These are phyloP conservation scores for Candida pseudofarinosa DNA, from an alignment of 805 yeast genomes.

Conservation along the genomic window DNA sequence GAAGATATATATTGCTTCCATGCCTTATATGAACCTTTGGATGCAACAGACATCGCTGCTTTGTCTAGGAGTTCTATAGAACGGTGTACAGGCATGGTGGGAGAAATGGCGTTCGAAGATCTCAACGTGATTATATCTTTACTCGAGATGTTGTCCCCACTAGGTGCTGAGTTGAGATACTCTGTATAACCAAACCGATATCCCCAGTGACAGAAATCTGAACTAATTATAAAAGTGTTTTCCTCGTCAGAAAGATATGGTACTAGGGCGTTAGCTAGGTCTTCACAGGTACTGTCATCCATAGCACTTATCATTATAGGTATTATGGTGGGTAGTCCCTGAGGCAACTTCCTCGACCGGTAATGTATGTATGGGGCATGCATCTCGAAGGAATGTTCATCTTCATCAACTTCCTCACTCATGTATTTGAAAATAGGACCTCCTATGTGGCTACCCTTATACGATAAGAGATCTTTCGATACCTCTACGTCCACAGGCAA, in stretches of 20 bases:
- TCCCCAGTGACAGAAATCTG: conserved; percentile 96
- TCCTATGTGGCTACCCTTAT: conserved; percentile 9
- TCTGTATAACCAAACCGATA: conserved; percentile 41
- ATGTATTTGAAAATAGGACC: conserved; percentile 47
- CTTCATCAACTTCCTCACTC: conserved; percentile 61
- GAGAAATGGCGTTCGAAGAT: conserved; percentile 6
- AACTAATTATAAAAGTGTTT: conserved; percentile 73
- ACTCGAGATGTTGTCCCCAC: conserved; percentile 18
- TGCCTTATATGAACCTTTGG: conserved; percentile 48
- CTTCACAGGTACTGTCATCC: conserved; percentile 38
- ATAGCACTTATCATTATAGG: conserved; percentile 79
- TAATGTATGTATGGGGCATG: conserved; percentile 74
- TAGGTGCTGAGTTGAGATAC: conserved; percentile 17
- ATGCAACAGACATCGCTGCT: conserved; percentile 60
- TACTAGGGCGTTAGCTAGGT: conserved; percentile 45
- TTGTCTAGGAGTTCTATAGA: conserved; percentile 74
- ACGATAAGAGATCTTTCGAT: conserved; percentile 24
- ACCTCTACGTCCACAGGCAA: conserved; percentile 59
- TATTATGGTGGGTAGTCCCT: conserved; percentile 48
- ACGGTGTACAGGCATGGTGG: conserved; percentile 51
- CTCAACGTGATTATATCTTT: conserved; percentile 12
- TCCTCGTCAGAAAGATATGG: conserved; percentile 52
- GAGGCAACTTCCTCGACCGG: conserved; percentile 31
- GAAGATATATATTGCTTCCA: conserved; percentile 65
- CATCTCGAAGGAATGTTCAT: conserved; percentile 94